phyloP scores from a whole-genome alignment of 768 basidiomycete species.

The Boletus reticuloceps region DNA sequence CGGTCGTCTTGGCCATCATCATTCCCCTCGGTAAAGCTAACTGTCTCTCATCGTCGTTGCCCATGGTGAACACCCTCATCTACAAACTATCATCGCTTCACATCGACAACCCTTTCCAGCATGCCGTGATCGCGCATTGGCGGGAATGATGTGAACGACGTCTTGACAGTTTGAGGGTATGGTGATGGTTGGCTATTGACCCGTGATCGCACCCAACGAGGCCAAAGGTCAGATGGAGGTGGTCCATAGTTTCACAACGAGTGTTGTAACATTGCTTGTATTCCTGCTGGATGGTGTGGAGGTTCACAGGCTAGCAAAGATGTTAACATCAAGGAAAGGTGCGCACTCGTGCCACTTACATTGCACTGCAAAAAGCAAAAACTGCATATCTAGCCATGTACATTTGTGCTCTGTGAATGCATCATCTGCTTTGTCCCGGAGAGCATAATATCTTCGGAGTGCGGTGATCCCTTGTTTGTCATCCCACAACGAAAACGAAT shows the following conservation, averaged over 20 bases:
- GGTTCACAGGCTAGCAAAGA: constrained; percentile 61
- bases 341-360: constrained; percentile 43
- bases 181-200: constrained; percentile 73
- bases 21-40: too few relatives aligned
- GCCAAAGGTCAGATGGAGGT: constrained; percentile 68
- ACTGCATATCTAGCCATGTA: constrained; percentile 67
- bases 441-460: constrained; percentile 64
- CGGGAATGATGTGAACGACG: constrained; percentile 40
- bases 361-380: constrained; percentile 70
- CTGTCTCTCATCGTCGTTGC: too few relatives aligned
- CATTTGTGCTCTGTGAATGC: constrained; percentile 66
- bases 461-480: constrained; percentile 66
- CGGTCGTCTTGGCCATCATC: too few relatives aligned
- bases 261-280: constrained; percentile 71
- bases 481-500: constrained; percentile 54
- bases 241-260: constrained; percentile 70
- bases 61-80: too few relatives aligned
- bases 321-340: neutral
- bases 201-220: constrained; percentile 60
- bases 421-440: constrained; percentile 64
- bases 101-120: too few relatives aligned
- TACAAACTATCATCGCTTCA: too few relatives aligned
- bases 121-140: too few relatives aligned
- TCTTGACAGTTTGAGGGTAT: constrained; percentile 57
- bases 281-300: constrained; percentile 58